Evolutionary conservation across 2,329 filamentous ascomycete genomes (phyloP).

Genomic region (Cryphonectria naterciae): DNA sequence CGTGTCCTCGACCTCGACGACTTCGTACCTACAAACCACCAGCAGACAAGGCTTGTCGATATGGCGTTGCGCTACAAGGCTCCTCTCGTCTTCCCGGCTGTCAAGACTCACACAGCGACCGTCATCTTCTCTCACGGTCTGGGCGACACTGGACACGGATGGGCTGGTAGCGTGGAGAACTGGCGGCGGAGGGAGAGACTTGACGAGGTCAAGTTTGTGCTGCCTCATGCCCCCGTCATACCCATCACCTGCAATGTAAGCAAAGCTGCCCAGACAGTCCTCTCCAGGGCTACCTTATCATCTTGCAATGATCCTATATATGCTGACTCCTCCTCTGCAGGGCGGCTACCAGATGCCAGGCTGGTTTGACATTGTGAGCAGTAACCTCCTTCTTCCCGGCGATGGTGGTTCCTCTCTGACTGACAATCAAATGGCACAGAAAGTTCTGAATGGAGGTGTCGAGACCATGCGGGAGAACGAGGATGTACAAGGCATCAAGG

Average conservation of each 20-base stretch:
- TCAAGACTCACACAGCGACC: constrained; percentile 86
- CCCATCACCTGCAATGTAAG: constrained; percentile 75
- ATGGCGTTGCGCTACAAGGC: constrained; percentile 40
- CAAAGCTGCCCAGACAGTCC: constrained; percentile 26
- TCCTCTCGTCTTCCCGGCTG: constrained; percentile 75
- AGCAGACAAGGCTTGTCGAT: neutral
- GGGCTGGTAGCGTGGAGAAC: constrained; percentile 83
- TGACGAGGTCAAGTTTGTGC: constrained; percentile 88
- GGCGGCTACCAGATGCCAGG: constrained; percentile 78
- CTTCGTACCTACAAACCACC: neutral
- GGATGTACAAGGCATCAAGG: constrained; percentile 73
- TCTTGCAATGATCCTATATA: constrained; percentile 2
- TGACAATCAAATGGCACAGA: constrained; percentile 13
- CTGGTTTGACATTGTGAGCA: constrained; percentile 78
- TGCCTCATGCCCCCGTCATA: constrained; percentile 86
- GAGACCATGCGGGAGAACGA: constrained; percentile 41
- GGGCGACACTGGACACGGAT: constrained; percentile 80
- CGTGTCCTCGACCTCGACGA: neutral
- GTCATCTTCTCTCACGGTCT: constrained; percentile 94
- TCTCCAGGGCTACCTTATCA: neutral
- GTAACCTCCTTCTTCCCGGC: neutral
- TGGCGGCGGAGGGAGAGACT: constrained; percentile 81
- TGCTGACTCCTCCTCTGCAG: constrained; percentile 20
- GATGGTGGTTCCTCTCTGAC: constrained; percentile 1
- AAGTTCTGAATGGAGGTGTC: constrained; percentile 33